phyloP scores from a whole-genome alignment of 306 rosid genomes.

The Quercus robur region DNA sequence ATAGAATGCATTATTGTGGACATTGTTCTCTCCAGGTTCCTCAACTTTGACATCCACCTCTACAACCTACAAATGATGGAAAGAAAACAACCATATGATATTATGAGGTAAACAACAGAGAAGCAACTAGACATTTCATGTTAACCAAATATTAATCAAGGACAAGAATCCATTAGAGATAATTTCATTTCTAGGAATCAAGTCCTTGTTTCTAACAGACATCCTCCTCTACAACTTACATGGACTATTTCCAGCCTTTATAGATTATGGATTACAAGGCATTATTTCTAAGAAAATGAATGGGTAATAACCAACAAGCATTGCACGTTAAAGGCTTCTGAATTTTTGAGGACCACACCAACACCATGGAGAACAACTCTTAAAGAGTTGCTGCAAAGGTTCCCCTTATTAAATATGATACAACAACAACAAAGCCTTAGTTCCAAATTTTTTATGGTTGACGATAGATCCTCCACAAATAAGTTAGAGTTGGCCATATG shows the following conservation, averaged over 20 bases:
- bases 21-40: constrained; percentile 72
- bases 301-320: background rate
- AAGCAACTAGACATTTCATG: background rate
- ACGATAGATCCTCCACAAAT: too few relatives aligned
- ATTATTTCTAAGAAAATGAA: background rate
- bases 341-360: background rate
- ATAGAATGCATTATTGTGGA: constrained; percentile 74
- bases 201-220: background rate
- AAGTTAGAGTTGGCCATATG: too few relatives aligned
- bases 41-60: constrained; percentile 80
- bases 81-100: background rate
- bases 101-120: background rate
- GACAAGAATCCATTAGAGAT: background rate
- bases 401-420: background rate
- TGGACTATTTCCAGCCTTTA: background rate
- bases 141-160: background rate
- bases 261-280: background rate
- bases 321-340: background rate
- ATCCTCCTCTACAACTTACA: too few relatives aligned
- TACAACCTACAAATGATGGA: constrained; percentile 54
- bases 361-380: background rate
- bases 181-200: background rate
- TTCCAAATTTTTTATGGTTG: too few relatives aligned
- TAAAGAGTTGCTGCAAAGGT: background rate
- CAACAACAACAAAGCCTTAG: too few relatives aligned